Evolutionary conservation across 2,329 filamentous ascomycete genomes (phyloP), one percentile per base, ranked within the genome.

Genomic region (Trichoderma oligosporum): DNA sequence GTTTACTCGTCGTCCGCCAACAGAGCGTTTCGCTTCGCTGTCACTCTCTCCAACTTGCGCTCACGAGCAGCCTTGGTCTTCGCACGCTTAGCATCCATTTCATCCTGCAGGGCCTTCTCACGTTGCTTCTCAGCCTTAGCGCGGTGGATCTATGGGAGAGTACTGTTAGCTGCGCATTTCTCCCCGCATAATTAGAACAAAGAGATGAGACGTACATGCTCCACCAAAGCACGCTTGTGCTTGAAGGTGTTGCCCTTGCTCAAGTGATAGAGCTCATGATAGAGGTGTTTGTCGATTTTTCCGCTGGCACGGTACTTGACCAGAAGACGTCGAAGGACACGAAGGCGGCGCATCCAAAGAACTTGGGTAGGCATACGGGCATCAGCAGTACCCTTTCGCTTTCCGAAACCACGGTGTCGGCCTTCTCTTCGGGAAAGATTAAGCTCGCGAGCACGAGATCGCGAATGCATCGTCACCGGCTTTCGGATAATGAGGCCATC

Each of bases 241-340:
- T 99, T 99, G 89, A 99, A 99, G 78, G 94, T 93, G 88, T 99
- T 99, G 95, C 94, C 95, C 92, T 99, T 99, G 88, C 89, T 94
- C 77, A 96, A 84, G 81, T 97, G 94, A 87, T 99, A 99, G 70
- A 99, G 91, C 84, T 97, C 92, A 87, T 99, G 94, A 87, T 99
- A 99, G 64, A 99, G 91, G 86, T 99, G 94, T 88, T 99, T 99
- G 84, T 99, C 94, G 78, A 99, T 99, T 89, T 99, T 99, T 80
- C 95, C 95, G 74, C 89, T 89, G 79, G 93, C 93, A 81, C 94
- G 94, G 86, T 99, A 99, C 86, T 97, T 97, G 84, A 97, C 94
- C 70, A 99, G 85, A 63, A 99, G 89, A 78, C 94, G 94, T 77
- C 94, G 93, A 81, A 99, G 92, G 77, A 99, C 93, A 82, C 95